Evolutionary conservation across 306 rosid genomes (phyloP).

Genomic region (Benincasa hispida): DNA sequence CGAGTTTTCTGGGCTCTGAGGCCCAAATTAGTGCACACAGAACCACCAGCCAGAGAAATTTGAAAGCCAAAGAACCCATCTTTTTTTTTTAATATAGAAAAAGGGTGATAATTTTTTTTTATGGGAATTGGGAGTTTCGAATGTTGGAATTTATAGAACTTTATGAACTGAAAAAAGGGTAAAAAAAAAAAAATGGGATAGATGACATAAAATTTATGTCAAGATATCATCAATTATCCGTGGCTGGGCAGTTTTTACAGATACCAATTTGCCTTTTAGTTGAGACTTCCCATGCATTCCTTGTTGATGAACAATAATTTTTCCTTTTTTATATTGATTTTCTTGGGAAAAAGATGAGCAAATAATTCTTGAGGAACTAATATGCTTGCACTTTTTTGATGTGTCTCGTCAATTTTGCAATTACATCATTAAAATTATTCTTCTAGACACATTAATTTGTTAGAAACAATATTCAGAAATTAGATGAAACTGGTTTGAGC

Average conservation of each 20-base stretch:
- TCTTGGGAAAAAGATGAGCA: too few relatives aligned
- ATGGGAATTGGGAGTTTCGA: not conserved
- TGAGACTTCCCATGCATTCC: constrained; percentile 3
- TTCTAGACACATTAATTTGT: too few relatives aligned
- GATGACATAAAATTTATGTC: not conserved
- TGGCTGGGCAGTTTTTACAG: constrained; percentile 14
- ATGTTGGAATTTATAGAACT: constrained; percentile 6
- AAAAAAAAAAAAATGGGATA: not conserved
- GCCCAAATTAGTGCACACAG: constrained; percentile 12
- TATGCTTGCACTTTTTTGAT: not conserved
- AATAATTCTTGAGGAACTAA: not conserved
- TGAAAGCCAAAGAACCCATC: constrained; percentile 14
- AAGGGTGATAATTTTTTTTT: not conserved
- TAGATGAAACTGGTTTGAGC: not conserved
- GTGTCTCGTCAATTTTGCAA: not conserved
- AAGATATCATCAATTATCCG: constrained; percentile 16
- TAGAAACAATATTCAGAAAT: too few relatives aligned
- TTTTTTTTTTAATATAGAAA: not conserved
- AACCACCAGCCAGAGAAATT: constrained; percentile 26
- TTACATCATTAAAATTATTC: constrained; percentile 3
- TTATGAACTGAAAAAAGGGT: not conserved
- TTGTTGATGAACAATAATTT: not conserved
- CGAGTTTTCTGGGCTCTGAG: constrained; percentile 22
- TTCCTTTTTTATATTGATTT: too few relatives aligned
- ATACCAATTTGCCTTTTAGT: not conserved